phyloP scores from a whole-genome alignment of 2,329 filamentous ascomycete species.

The Leptographium galeiforme region DNA sequence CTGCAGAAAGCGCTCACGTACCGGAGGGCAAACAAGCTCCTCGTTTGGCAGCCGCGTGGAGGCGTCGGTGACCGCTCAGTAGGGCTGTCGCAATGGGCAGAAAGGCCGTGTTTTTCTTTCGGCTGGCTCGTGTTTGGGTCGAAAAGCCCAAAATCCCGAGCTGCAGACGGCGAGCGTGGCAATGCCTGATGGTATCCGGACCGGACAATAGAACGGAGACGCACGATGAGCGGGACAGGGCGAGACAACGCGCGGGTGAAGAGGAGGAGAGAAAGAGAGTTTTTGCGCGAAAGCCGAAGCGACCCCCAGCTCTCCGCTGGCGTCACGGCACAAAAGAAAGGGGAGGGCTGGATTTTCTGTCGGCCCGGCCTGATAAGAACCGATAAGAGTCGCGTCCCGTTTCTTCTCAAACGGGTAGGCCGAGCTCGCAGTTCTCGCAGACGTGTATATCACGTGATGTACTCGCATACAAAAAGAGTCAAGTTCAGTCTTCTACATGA shows the following conservation, averaged over 20 bases:
- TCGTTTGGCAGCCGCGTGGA: not conserved
- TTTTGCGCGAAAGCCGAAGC: conserved; percentile 9
- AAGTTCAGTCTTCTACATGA: no score
- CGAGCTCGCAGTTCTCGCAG: not conserved
- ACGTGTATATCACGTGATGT: no score
- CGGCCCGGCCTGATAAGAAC: conserved; percentile 10
- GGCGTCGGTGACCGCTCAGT: not conserved
- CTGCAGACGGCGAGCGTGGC: not conserved
- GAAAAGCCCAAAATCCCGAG: not conserved
- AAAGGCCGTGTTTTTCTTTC: not conserved
- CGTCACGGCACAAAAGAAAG: conserved; percentile 11
- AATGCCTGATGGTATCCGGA: not conserved
- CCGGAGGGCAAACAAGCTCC: not conserved
- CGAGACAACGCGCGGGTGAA: not conserved
- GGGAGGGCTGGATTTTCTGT: conserved; percentile 12
- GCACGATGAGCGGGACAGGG: not conserved
- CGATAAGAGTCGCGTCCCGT: conserved; percentile 7
- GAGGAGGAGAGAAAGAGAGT: conserved; percentile 3
- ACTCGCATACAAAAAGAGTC: no score
- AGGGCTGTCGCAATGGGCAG: not conserved
- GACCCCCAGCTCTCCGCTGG: conserved; percentile 4
- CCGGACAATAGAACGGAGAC: not conserved
- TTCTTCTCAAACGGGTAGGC: not conserved
- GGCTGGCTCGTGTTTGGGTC: not conserved
- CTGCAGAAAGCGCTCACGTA: not conserved